Conservation (phyloP, 2,329 filamentous ascomycete species). For the Tolypocladium amazonense region DNA sequence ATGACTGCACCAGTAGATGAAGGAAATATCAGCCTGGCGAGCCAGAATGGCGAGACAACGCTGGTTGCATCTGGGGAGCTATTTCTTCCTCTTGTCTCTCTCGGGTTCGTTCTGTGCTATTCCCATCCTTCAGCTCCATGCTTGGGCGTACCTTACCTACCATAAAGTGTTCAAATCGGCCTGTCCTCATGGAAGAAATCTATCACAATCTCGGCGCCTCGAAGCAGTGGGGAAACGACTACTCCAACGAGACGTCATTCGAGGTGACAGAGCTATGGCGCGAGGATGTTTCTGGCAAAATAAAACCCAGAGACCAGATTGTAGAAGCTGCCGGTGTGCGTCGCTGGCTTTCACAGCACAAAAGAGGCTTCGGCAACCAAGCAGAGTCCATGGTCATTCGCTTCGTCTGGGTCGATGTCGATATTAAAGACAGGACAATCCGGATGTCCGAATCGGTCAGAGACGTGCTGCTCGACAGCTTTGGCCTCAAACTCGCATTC, state of each 20-base stretch:
- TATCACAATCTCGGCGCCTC: constrained; percentile 17
- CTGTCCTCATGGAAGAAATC: constrained; percentile 18
- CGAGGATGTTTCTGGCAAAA: constrained; percentile 8
- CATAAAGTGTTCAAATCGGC: background rate
- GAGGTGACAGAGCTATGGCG: constrained; percentile 19
- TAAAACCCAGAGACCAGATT: constrained; percentile 4
- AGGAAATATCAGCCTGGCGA: background rate
- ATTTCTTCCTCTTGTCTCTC: no score
- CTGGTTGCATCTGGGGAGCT: no score
- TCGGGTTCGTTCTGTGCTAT: no score
- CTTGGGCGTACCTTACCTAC: no score
- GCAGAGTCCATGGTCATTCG: constrained; percentile 17
- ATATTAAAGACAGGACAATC: constrained; percentile 11
- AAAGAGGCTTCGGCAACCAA: constrained; percentile 1
- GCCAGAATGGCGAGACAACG: background rate
- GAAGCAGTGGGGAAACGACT: constrained; percentile 10
- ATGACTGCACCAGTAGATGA: background rate
- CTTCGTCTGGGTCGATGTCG: constrained; percentile 15
- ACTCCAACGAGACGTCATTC: constrained; percentile 9
- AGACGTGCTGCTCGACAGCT: constrained; percentile 12
- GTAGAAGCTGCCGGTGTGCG: constrained; percentile 3
- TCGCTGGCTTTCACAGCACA: constrained; percentile 14
- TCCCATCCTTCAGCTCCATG: no score
- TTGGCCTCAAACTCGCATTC: constrained; percentile 19
- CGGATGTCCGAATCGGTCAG: constrained; percentile 12